Evolutionary conservation across 148 eudicot genomes (phyloP).

Genomic region (Rhododendron molle): DNA sequence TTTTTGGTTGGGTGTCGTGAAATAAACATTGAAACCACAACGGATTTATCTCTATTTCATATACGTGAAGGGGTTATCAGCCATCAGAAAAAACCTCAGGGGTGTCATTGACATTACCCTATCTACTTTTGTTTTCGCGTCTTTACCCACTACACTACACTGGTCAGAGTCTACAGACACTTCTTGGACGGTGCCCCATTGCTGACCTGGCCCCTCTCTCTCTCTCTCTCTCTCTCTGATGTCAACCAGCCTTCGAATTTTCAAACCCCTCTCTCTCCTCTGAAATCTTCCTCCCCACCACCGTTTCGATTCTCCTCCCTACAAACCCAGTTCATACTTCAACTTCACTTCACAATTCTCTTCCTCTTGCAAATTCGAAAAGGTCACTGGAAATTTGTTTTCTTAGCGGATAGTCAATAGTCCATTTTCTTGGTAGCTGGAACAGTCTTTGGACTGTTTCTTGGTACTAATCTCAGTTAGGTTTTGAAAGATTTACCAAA

Average conservation of each 20-base stretch:
- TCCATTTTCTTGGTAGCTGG: neutral
- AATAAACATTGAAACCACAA: too few relatives aligned
- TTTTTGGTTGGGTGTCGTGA: too few relatives aligned
- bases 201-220: slow-evolving; percentile 3
- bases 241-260: neutral
- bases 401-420: neutral
- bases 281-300: neutral
- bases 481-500: neutral
- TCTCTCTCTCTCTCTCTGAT: neutral
- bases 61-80: too few relatives aligned
- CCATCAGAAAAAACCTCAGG: too few relatives aligned
- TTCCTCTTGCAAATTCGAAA: neutral
- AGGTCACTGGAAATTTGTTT: neutral
- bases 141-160: neutral
- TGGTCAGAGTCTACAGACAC: neutral
- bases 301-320: slow-evolving; percentile 3
- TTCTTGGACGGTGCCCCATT: neutral
- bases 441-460: slow-evolving; percentile 12
- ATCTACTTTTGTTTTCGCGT: neutral
- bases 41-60: too few relatives aligned
- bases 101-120: too few relatives aligned
- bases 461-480: slow-evolving; percentile 4
- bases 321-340: too few relatives aligned
- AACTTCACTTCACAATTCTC: neutral
- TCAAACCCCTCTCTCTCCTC: neutral